These are phyloP conservation scores for Xanthoceras sorbifolium DNA, from an alignment of 345 rosid species.

Conservation along the genomic window DNA sequence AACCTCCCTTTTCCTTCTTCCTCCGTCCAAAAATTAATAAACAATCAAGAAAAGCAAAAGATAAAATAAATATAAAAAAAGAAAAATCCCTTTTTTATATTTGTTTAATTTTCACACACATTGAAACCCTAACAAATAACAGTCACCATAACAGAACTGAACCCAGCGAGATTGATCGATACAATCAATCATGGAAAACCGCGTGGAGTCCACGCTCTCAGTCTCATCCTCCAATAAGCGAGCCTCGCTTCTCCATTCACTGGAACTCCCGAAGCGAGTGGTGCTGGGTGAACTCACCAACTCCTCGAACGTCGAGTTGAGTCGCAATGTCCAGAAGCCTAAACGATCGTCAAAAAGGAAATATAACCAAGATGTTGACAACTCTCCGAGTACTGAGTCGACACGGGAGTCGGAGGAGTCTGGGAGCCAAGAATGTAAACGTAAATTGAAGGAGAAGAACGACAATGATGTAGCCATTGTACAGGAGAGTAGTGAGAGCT, in stretches of 20 bases:
- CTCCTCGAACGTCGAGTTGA: neutral
- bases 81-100: neutral
- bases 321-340: constrained; percentile 15
- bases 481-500: constrained; percentile 10
- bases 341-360: constrained; percentile 5
- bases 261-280: constrained; percentile 21
- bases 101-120: too few relatives aligned
- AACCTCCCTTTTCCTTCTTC: neutral
- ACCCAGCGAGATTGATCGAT: neutral
- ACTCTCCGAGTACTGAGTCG: neutral
- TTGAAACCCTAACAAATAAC: neutral
- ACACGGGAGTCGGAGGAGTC: neutral
- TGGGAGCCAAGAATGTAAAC: neutral
- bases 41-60: neutral
- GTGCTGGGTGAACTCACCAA: constrained; percentile 34
- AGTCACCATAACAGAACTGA: too few relatives aligned
- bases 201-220: constrained; percentile 5
- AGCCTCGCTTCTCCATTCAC: neutral
- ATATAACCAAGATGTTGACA: neutral
- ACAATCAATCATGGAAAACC: constrained; percentile 17
- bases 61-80: neutral
- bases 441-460: neutral
- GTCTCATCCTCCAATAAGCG: constrained; percentile 14
- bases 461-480: neutral
- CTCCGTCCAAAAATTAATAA: neutral